Conservation (phyloP, 2,329 filamentous ascomycete species). For the Grosmannia serpens region DNA sequence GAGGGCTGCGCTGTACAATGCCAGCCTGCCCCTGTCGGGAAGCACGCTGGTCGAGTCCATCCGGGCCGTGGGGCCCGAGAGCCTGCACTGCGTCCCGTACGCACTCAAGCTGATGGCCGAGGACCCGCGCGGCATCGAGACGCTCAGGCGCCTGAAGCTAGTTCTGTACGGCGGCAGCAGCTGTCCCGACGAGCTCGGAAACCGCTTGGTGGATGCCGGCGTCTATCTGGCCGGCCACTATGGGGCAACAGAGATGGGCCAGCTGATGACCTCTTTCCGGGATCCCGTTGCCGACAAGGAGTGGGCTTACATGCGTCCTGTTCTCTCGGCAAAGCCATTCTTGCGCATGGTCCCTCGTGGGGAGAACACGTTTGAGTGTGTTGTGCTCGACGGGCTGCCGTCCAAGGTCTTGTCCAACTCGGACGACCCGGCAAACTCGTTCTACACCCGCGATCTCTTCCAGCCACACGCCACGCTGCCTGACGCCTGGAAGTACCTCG, state of each 20-base stretch:
- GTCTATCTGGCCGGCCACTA: slow-evolving; percentile 13
- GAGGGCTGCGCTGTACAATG: slow-evolving; percentile 41
- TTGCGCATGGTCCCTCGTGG: slow-evolving; percentile 21
- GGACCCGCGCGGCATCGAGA: slow-evolving; percentile 37
- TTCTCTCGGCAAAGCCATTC: slow-evolving; percentile 19
- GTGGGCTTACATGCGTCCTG: slow-evolving; percentile 49
- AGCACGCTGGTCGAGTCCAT: slow-evolving; percentile 34
- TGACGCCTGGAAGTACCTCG: too few species aligned
- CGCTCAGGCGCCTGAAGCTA: slow-evolving; percentile 33
- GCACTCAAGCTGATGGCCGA: slow-evolving; percentile 52
- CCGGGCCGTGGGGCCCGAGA: slow-evolving; percentile 31
- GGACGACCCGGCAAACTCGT: background rate
- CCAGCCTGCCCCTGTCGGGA: slow-evolving; percentile 40
- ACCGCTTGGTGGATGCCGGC: too few species aligned
- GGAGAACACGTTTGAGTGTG: slow-evolving; percentile 24
- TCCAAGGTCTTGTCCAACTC: slow-evolving; percentile 19
- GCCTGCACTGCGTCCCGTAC: slow-evolving; percentile 52
- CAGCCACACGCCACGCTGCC: too few species aligned
- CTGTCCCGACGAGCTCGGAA: slow-evolving; percentile 36
- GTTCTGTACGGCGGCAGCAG: slow-evolving; percentile 47
- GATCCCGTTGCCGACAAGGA: slow-evolving; percentile 34
- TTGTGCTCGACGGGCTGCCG: slow-evolving; percentile 25
- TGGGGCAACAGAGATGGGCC: slow-evolving; percentile 42
- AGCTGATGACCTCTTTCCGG: slow-evolving; percentile 49
- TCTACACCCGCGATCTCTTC: too few species aligned